A percentile compares a stretch with the other conserved stretches of the same genome.
Evolutionary conservation across 2,329 filamentous ascomycete species (phyloP).

Genomic region (Calonectria pseudoturangicola): DNA sequence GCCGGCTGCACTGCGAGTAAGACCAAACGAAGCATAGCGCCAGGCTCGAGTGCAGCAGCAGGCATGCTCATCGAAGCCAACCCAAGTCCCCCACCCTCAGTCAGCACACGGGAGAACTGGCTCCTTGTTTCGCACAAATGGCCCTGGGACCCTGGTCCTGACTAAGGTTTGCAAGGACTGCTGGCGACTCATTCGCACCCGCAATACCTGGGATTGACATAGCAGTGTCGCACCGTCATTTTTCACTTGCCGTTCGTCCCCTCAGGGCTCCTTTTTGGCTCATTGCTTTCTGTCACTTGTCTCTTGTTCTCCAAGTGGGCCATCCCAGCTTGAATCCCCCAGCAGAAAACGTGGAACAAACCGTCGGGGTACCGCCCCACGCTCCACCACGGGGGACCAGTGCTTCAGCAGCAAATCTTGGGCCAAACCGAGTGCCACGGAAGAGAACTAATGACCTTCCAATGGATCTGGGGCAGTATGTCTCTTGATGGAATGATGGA

Average conservation of each 20-base stretch:
- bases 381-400: conserved; percentile 49
- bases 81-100: conserved; percentile 24
- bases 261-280: not conserved
- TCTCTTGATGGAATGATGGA: conserved; percentile 36
- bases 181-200: conserved; percentile 24
- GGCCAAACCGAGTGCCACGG: conserved; percentile 41
- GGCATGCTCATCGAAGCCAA: conserved; percentile 34
- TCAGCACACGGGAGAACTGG: conserved; percentile 20
- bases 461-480: conserved; percentile 27
- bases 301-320: conserved; percentile 24
- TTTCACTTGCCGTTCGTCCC: conserved; percentile 19
- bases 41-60: conserved; percentile 33
- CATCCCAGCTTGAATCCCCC: conserved; percentile 20
- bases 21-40: conserved; percentile 50
- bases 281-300: conserved; percentile 19
- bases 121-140: conserved; percentile 22
- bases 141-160: conserved; percentile 29
- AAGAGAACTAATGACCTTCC: conserved; percentile 34
- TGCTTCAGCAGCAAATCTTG: conserved; percentile 52
- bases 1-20: conserved; percentile 45
- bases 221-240: conserved; percentile 14
- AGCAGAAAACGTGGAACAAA: conserved; percentile 39
- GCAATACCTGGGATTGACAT: conserved; percentile 7
- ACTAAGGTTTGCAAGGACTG: conserved; percentile 34
- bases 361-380: conserved; percentile 29